Percentiles rank a stretch among this genome's conserved stretches.
Evolutionary conservation across 2,329 filamentous ascomycete species (phyloP).

Genomic region (Nothomitra cinnamomea): DNA sequence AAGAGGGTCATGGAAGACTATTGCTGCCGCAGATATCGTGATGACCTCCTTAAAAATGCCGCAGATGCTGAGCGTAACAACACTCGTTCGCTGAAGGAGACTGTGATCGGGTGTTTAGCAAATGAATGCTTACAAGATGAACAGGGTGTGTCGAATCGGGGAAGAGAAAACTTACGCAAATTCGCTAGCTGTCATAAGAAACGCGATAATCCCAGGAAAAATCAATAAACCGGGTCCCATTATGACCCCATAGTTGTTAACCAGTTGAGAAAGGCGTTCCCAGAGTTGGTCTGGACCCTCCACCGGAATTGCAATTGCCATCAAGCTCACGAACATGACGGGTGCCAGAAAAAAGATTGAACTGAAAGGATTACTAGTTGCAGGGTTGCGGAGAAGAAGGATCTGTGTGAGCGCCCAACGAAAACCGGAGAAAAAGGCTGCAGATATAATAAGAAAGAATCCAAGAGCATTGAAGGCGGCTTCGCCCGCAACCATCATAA

Average conservation of each 20-base stretch:
- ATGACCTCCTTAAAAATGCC: constrained; percentile 99
- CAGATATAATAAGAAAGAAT: constrained; percentile 82
- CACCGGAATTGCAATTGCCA: constrained; percentile 66
- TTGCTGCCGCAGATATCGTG: constrained; percentile 74
- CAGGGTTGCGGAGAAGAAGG: constrained; percentile 78
- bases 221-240: constrained; percentile 58
- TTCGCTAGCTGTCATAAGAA: constrained; percentile 91
- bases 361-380: constrained; percentile 90
- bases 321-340: constrained; percentile 78
- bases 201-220: constrained; percentile 81
- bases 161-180: constrained; percentile 39
- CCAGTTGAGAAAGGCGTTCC: constrained; percentile 46
- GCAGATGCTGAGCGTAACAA: constrained; percentile 89
- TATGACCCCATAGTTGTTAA: constrained; percentile 47
- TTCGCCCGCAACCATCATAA: constrained; percentile 98
- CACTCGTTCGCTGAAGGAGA: constrained; percentile 80
- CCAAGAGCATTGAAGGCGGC: constrained; percentile 74
- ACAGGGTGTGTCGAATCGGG: background rate
- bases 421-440: constrained; percentile 90
- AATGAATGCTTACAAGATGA: background rate
- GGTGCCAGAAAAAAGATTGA: constrained; percentile 96
- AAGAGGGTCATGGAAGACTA: constrained; percentile 77
- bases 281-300: constrained; percentile 59
- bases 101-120: background rate
- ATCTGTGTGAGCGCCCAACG: constrained; percentile 98